Evolutionary conservation across 2,329 filamentous ascomycete genomes (phyloP), one percentile per base, ranked within the genome.

Genomic region (Bipolaris gigantea): DNA sequence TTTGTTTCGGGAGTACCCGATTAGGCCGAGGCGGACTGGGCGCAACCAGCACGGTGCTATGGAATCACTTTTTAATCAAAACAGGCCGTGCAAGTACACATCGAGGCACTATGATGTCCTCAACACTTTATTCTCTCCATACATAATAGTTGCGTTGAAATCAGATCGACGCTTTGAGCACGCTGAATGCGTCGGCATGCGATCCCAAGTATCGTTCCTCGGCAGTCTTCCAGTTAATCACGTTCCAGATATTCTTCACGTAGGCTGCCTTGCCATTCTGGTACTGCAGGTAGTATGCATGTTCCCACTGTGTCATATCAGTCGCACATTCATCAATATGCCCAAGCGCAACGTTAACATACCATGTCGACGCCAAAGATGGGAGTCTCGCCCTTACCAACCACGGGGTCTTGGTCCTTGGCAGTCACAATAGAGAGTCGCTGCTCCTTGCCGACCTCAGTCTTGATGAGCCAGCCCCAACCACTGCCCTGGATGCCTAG

Each of bases 221-320:
- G 1, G 85, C 83, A 5, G 81, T 85, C 75, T 86, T 84, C 89
- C 89, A 92, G 76, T 90, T 91, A 68, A 92, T 85, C 30, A 92
- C 83, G 32, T 85, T 85, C 89, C 88, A 92, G 63, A 91, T 89
- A 58, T 88, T 88, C 56, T 89, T 83, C 6, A 90, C 82, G 64
- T 92, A 92, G 0, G 85, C 84, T 0, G 85, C 86, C 74, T 91
- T 90, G 55, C 85, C 85, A 65, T 92, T 92, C 54, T 88, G 79
- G 64, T 91, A 92, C 83, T 89, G 90, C 16, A 95, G 77, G 70
- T 96, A 96, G 72, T 95, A 96, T 0, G 91, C 91, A 77, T 96
- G 91, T 78, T 96, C 91, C 91, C 90, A 95, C 53, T 52, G 5
- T 3, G 30, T 4, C 15, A 38, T 5, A 33, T 50, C n/a, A 50